Evolutionary conservation across 768 basidiomycete species (phyloP), one percentile per base, ranked within the genome.

Genomic region (Pulveroboletus sp.): DNA sequence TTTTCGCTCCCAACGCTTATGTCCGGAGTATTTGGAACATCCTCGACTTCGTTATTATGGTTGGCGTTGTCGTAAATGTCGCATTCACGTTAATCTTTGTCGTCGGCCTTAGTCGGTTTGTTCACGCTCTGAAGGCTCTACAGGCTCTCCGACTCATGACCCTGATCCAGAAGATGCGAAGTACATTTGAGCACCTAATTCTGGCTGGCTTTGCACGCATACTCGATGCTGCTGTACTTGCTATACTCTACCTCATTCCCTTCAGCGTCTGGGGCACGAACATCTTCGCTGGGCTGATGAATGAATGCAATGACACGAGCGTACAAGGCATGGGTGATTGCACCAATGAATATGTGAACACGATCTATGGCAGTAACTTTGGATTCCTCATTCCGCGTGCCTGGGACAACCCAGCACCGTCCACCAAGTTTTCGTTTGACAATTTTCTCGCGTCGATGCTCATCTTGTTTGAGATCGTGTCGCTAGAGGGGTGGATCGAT

Each of bases 401-500:
- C n/a, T 97, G 95, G 95, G 76, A 81, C 49, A 86, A 91, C 56
- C 92, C 95, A 8, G 79, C 82, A 0, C 85, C 85, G 6, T 86
- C 85, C 17, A 91, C 89, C 1, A 77, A 77, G 1, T 97, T 93
- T 72, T 87, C 85, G 3, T 98, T 97, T 62, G 95, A 98, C 69
- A 81, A 74, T 12, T 97, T 97, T 69, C 76, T 80, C 7, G 71
- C 84, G 4, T 86, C 91, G 0, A 73, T 97, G 36, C 77, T 97
- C 46, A 96, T 97, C 61, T 77, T 97, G 1, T 97, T 96, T 60
- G 95, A 98, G 70, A 93, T 95, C 57, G 91, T 97, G 21, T 95
- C 93, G 0, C 72, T 96, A 43, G 93, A 95, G 70, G 95, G 95
- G 2, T 97, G 94, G 95, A 79, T 89, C n/a, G 91, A 94, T 62